Evolutionary conservation across 768 basidiomycete genomes (phyloP).

Genomic region (Tulasnella sp.): DNA sequence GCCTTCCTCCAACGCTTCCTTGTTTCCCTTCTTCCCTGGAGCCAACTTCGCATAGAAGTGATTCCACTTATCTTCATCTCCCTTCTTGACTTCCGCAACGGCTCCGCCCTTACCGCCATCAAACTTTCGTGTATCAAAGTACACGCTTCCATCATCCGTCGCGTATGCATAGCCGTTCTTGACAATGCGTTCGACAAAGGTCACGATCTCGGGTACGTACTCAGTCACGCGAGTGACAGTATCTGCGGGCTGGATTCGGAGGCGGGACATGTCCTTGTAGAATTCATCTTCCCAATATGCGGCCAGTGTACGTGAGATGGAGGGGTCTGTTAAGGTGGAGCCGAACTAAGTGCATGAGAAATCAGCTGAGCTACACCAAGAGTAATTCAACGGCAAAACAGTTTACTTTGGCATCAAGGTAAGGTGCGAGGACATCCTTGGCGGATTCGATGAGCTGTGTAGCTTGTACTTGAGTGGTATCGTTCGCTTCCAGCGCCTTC

Average conservation of each 20-base stretch:
- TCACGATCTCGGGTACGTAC: conserved; percentile 89
- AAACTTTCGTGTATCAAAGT: conserved; percentile 80
- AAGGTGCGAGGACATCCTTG: conserved; percentile 61
- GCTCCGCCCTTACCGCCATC: conserved; percentile 47
- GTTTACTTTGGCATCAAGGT: conserved; percentile 64
- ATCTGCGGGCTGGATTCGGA: conserved; percentile 79
- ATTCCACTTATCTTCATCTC: conserved; percentile 26
- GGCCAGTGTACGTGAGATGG: conserved; percentile 70
- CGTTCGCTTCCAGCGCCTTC: conserved; percentile 33
- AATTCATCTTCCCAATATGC: conserved; percentile 84
- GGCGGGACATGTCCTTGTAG: conserved; percentile 84
- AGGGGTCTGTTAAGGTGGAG: conserved; percentile 73
- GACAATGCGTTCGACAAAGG: conserved; percentile 77
- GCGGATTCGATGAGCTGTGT: conserved; percentile 58
- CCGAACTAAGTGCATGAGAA: conserved; percentile 42
- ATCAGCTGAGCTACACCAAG: neutral
- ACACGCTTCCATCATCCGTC: conserved; percentile 69
- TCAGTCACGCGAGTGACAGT: conserved; percentile 92
- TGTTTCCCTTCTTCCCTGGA: conserved; percentile 92
- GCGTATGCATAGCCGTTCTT: conserved; percentile 73
- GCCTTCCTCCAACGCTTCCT: conserved; percentile 78
- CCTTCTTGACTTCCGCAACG: neutral
- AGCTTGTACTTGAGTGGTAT: conserved; percentile 36
- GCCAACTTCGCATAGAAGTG: conserved; percentile 92
- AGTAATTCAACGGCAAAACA: neutral